These are phyloP conservation scores for Venturia nashicola DNA, from an alignment of 2,329 filamentous ascomycete genomes.

Conservation along the genomic window DNA sequence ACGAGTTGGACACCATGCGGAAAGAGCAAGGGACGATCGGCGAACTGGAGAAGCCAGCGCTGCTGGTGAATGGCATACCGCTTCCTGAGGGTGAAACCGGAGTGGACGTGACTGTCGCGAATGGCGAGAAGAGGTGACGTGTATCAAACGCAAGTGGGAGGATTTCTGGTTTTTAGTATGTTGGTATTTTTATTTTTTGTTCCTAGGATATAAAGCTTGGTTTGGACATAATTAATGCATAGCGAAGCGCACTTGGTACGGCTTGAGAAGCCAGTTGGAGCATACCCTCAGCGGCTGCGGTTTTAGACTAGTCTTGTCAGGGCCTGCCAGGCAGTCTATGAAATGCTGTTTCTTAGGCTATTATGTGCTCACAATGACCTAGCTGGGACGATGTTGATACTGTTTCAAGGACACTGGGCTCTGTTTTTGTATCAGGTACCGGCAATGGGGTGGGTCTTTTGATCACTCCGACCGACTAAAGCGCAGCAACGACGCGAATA, in stretches of 20 bases:
- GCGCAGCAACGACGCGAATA: too few species aligned
- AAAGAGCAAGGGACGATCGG: conserved; percentile 4
- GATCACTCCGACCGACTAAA: too few species aligned
- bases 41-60: neutral
- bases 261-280: too few species aligned
- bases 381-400: too few species aligned
- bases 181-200: neutral
- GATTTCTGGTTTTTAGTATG: neutral
- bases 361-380: too few species aligned
- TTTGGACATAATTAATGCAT: neutral
- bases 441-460: too few species aligned
- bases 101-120: neutral
- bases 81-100: neutral
- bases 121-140: neutral
- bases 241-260: neutral
- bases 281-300: too few species aligned
- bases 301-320: too few species aligned
- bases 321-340: too few species aligned
- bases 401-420: too few species aligned
- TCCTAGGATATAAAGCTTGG: neutral
- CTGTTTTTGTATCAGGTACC: too few species aligned
- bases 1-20: conserved; percentile 15
- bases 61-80: neutral
- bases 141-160: neutral
- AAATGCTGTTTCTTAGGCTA: too few species aligned